phyloP scores from a whole-genome alignment of 208 protist genomes.

The Leishmania mexicana region DNA sequence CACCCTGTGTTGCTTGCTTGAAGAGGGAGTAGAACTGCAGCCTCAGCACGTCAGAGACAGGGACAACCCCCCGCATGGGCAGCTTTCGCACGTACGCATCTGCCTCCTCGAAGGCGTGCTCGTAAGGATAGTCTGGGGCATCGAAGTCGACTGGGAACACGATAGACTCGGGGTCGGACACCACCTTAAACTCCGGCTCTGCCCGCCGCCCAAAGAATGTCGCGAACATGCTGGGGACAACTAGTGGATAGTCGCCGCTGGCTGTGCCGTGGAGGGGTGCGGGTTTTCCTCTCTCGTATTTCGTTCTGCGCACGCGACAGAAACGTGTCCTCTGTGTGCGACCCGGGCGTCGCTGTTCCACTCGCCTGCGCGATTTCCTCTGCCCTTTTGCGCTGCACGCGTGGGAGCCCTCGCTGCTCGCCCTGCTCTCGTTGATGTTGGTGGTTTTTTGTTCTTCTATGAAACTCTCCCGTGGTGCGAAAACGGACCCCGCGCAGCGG shows the following conservation, averaged over 20 bases:
- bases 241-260: not conserved
- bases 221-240: not conserved
- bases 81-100: slow-evolving; percentile 67
- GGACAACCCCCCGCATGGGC: slow-evolving; percentile 56
- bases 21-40: slow-evolving; percentile 88
- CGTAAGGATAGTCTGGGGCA: slow-evolving; percentile 25
- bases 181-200: slow-evolving; percentile 27
- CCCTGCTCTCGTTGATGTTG: too few relatives aligned
- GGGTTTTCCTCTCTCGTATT: not conserved
- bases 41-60: slow-evolving; percentile 85
- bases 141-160: slow-evolving; percentile 41
- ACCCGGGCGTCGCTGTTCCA: not conserved
- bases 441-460: too few relatives aligned
- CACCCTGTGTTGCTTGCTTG: slow-evolving; percentile 87
- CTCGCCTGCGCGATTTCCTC: not conserved
- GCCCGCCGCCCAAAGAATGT: slow-evolving; percentile 17
- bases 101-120: slow-evolving; percentile 54
- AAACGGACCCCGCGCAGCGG: not conserved
- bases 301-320: not conserved
- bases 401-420: not conserved
- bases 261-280: not conserved
- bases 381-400: not conserved
- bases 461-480: not conserved
- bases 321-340: not conserved
- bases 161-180: slow-evolving; percentile 25